Evolutionary conservation across 2,329 filamentous ascomycete species (phyloP).

Genomic region (Fusarium sp.): DNA sequence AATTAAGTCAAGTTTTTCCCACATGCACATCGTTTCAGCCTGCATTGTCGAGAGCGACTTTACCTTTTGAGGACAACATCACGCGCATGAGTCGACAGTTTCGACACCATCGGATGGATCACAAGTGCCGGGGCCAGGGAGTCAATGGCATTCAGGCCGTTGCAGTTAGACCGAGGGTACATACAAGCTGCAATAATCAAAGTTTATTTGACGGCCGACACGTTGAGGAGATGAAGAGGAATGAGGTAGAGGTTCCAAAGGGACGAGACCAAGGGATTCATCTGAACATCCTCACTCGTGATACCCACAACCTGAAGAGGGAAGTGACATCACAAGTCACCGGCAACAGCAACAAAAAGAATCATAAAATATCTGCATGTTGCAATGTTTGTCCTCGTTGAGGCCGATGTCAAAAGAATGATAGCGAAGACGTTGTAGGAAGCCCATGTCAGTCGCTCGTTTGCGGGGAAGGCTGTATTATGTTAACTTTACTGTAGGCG

Average conservation of each 20-base stretch:
- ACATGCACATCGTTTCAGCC: background rate
- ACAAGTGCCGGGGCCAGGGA: background rate
- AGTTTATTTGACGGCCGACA: background rate
- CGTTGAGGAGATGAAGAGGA: background rate
- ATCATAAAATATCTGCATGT: background rate
- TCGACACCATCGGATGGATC: background rate
- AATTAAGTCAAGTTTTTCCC: no score
- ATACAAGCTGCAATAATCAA: background rate
- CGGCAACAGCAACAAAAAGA: no score
- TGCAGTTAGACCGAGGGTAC: background rate
- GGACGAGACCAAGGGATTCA: background rate
- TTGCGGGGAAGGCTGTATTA: background rate
- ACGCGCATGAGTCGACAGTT: background rate
- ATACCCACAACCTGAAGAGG: background rate
- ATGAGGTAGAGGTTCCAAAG: background rate
- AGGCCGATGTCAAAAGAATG: no score
- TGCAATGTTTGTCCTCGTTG: background rate
- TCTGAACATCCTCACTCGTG: background rate
- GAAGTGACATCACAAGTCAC: background rate
- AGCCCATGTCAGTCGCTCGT: background rate
- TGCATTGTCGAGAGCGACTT: background rate
- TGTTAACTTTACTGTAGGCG: background rate
- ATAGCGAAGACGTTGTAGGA: no score
- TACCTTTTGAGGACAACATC: background rate
- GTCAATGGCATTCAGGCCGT: background rate